A percentile compares a stretch with the other conserved stretches of the same genome.
Evolutionary conservation across 306 rosid species (phyloP).

Genomic region (Alnus glutinosa): DNA sequence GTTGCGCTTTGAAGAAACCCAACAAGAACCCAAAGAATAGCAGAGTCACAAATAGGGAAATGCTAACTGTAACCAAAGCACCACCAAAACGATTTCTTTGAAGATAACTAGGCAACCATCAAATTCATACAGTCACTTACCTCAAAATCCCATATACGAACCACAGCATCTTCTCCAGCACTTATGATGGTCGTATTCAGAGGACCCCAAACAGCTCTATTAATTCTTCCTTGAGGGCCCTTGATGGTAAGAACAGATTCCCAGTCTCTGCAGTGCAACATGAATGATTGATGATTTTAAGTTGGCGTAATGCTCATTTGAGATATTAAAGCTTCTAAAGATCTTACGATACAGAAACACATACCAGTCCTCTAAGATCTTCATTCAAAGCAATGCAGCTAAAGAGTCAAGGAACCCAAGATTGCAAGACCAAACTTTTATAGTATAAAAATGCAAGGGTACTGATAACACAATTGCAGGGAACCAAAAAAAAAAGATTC

Average conservation of each 20-base stretch:
- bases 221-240: conserved; percentile 91
- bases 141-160: conserved; percentile 97
- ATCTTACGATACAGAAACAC: not conserved
- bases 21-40: not conserved
- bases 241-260: conserved; percentile 69
- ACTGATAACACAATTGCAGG: not conserved
- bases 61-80: not conserved
- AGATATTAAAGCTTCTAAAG: not conserved
- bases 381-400: not conserved
- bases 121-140: conserved; percentile 26
- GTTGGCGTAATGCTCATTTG: not conserved
- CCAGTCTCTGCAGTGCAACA: conserved; percentile 65
- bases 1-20: not conserved
- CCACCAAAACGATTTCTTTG: not conserved
- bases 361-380: not conserved
- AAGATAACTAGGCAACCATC: not conserved
- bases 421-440: not conserved
- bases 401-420: not conserved
- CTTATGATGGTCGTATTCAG: conserved; percentile 76
- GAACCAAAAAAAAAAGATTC: no score
- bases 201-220: conserved; percentile 97
- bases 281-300: not conserved
- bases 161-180: conserved; percentile 81
- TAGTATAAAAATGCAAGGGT: not conserved
- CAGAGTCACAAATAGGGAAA: not conserved